phyloP scores from a whole-genome alignment of 2,329 filamentous ascomycete genomes.

The Aspergillus pseudoterreus region DNA sequence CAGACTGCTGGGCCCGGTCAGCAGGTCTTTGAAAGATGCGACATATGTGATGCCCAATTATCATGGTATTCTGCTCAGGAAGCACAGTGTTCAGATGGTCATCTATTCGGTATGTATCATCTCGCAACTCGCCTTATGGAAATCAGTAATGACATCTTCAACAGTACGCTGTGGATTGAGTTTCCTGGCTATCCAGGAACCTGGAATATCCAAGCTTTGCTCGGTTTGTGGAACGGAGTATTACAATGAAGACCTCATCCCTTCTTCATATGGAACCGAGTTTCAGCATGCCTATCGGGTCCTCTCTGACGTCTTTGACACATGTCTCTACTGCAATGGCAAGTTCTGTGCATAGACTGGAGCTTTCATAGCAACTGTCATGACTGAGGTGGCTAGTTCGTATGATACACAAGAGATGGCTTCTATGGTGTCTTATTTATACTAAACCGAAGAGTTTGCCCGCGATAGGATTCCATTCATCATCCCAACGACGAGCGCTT shows the following conservation, averaged over 20 bases:
- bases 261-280: conserved; percentile 10
- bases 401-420: not conserved
- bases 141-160: not conserved
- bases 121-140: not conserved
- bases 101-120: conserved; percentile 46
- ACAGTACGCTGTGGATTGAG: conserved; percentile 52
- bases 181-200: conserved; percentile 54
- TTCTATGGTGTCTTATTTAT: conserved; percentile 3
- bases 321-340: conserved; percentile 32
- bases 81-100: conserved; percentile 49
- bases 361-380: not conserved
- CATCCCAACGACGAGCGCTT: conserved; percentile 77
- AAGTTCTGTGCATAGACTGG: conserved; percentile 26
- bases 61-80: conserved; percentile 45
- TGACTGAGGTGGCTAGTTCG: not conserved
- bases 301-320: conserved; percentile 32
- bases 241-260: conserved; percentile 42
- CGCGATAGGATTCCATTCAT: conserved; percentile 85
- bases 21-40: conserved; percentile 46
- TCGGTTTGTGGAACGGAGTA: conserved; percentile 50
- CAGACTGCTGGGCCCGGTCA: conserved; percentile 19
- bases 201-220: conserved; percentile 52
- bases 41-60: conserved; percentile 49
- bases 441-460: conserved; percentile 62
- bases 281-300: conserved; percentile 18